Evolutionary conservation across 2,329 filamentous ascomycete genomes (phyloP).

Genomic region (Periglandula ipomoeae): DNA sequence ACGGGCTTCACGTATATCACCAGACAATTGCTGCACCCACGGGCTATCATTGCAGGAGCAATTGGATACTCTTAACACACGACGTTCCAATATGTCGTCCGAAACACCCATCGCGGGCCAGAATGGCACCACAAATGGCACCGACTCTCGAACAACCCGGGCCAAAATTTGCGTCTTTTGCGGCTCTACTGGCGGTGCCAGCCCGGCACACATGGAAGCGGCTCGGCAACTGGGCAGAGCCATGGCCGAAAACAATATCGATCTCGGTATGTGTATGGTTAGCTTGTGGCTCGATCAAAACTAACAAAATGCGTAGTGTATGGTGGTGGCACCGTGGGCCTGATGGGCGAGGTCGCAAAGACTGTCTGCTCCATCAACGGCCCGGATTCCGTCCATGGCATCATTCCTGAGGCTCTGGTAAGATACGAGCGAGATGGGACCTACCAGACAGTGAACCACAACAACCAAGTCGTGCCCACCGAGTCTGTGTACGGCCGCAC

Average conservation of each 20-base stretch:
- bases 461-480: constrained; percentile 51
- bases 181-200: constrained; percentile 67
- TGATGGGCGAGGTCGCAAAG: constrained; percentile 91
- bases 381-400: constrained; percentile 75
- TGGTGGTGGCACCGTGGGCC: constrained; percentile 84
- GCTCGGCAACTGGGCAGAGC: constrained; percentile 64
- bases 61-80: too few species aligned
- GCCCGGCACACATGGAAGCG: constrained; percentile 65
- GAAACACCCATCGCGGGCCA: constrained; percentile 11
- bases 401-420: constrained; percentile 82
- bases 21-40: too few species aligned
- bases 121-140: constrained; percentile 17
- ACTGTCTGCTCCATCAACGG: constrained; percentile 78
- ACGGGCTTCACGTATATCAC: too few species aligned
- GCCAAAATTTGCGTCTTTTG: constrained; percentile 91
- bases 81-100: constrained; percentile 7
- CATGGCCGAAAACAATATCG: constrained; percentile 69
- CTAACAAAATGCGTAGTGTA: too few species aligned
- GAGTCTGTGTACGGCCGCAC: constrained; percentile 66
- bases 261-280: constrained; percentile 58
- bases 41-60: too few species aligned
- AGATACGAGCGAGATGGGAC: constrained; percentile 62
- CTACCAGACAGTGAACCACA: constrained; percentile 34
- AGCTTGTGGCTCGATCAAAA: too few species aligned
- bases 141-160: constrained; percentile 21